Evolutionary conservation across 116 monocot genomes (phyloP), one percentile per base, ranked within the genome.

Genomic region (Posidonia oceanica): DNA sequence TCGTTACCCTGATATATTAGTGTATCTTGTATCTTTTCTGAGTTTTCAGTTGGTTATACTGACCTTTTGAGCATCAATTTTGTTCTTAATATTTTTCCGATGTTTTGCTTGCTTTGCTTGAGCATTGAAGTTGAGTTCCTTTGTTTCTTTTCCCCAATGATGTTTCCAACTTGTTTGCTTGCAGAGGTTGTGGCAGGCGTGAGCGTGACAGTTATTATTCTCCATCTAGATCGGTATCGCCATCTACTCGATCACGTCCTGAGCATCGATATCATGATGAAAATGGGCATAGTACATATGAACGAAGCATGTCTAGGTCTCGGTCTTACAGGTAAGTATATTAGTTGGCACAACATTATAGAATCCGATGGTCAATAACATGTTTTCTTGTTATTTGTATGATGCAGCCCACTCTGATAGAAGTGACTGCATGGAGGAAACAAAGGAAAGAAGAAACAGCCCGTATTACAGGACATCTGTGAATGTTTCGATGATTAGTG

Each of bases 251-350:
- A 12, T 58, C 74, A 18, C 60, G 57, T 8, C 44, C 23, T 39
- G 68, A 62, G 22, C 76, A 84, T 16, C 68, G 37, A 6, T 79
- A 72, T 51, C 80, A 61, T 29, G 71, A 77, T 11, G 67, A 29
- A 14, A 70, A 68, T 74, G 75, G 67, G 15, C 77, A 68, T 10
- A 67, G 22, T 14, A 13, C 67, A 14, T 16, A 67, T 52, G 67
- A 52, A 21, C 52, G 21, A 15, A 82, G 58, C 51, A 74, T 70
- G 15, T 75, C 81, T 0, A 81, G 83, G 69, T 81, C 81, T 29
- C 81, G 66, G 61, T 87, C 87, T 2, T 79, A 81, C 64, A 84
- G 84, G 84, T 81, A 52, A 70, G 23, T 7, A 14, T 44, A 51
- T 14, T 29, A 3, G 8, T 29, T 61, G 29, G 12, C 36, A 11